Conservation (phyloP, 768 basidiomycete genomes). For the Termitomyces sp. region DNA sequence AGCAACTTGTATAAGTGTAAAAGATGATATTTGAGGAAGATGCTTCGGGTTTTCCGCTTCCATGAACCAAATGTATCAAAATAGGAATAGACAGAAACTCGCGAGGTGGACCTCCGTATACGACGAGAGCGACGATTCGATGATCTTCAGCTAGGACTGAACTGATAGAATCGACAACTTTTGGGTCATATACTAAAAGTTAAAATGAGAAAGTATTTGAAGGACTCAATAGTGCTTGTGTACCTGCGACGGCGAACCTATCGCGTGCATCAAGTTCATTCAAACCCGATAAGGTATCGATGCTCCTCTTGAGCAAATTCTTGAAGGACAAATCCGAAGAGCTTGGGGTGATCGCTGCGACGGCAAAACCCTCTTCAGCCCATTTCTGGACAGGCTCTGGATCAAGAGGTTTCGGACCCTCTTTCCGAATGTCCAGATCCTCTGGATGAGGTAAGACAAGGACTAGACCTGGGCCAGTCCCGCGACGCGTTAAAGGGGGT, state of each 20-base stretch:
- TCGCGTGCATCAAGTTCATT: constrained; percentile 34
- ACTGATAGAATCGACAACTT: constrained; percentile 21
- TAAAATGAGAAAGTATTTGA: background rate
- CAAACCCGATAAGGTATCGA: constrained; percentile 29
- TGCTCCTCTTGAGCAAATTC: constrained; percentile 23
- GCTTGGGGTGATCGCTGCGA: constrained; percentile 28
- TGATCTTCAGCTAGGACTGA: constrained; percentile 21
- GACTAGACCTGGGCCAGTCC: constrained; percentile 42
- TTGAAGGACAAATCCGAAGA: constrained; percentile 17
- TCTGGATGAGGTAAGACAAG: constrained; percentile 31
- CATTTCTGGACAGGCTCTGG: constrained; percentile 46
- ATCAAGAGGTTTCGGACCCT: constrained; percentile 29
- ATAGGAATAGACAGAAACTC: constrained; percentile 24
- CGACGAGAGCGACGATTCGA: constrained; percentile 29
- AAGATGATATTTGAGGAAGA: constrained; percentile 18
- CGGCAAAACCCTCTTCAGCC: constrained; percentile 50
- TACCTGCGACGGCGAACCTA: constrained; percentile 41
- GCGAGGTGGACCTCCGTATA: constrained; percentile 25
- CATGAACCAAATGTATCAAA: constrained; percentile 27
- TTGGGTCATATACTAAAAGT: constrained; percentile 28
- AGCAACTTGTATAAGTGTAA: constrained; percentile 20
- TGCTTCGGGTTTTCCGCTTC: constrained; percentile 16
- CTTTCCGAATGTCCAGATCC: constrained; percentile 17
- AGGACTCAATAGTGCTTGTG: background rate
- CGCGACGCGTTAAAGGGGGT: constrained; percentile 42